Evolutionary conservation across 2,329 filamentous ascomycete genomes (phyloP), one percentile per base, ranked within the genome.

Genomic region (Thelonectria discophora): DNA sequence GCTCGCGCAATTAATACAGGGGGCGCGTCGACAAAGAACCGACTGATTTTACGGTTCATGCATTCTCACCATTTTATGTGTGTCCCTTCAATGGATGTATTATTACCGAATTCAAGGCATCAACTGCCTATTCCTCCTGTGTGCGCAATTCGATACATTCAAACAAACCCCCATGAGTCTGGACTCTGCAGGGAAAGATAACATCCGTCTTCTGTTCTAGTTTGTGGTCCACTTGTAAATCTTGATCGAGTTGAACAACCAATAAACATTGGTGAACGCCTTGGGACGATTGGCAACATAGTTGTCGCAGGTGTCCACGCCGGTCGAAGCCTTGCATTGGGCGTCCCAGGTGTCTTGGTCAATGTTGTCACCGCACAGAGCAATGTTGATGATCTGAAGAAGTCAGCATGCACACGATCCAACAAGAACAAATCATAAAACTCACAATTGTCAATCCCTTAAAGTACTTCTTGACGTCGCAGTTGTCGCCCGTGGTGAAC

Each of bases 241-340:
- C 76, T 84, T 86, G 63, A 91, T 79, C 20, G 83, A 86, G 68
- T 88, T 89, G 76, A 94, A 84, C 54, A 85, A 76, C 89, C 90
- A 94, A 78, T 89, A 93, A 2, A 89, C 84, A 21, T 92, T 82
- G 21, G 76, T 71, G 73, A 93, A 94, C 3, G 83, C 89, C 6
- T 75, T 69, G 0, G 91, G 89, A 74, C 92, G 89, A 62, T 84
- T 79, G 40, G 81, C 81, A 10, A 94, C 91, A 74, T 86, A 94
- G n/a, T 84, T 83, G 30, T 87, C 75, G 77, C 92, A 95, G 1
- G 86, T 88, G 37, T 76, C 64, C 0, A 86, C 88, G 62, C 51
- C 47, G 9, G 65, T 67, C 65, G 67, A 5, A 60, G 53, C 15
- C 21, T 24, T 24, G 21, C 21, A 24, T 24, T 24, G 21, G 6